Conservation (phyloP, 1,139 yeast genomes). For the Sugiyamaella neomexicana region DNA sequence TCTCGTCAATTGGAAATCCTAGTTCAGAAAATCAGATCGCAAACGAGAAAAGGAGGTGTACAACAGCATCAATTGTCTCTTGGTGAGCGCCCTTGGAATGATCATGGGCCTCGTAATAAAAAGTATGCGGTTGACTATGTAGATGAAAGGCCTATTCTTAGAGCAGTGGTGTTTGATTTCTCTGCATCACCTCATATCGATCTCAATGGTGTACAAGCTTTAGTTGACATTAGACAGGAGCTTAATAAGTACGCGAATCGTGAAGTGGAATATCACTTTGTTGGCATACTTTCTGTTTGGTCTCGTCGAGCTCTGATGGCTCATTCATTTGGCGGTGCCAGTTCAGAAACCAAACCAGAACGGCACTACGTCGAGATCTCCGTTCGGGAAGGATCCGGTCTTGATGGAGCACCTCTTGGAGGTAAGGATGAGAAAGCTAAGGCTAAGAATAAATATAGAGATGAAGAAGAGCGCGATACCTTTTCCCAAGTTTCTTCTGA, state of each 20-base stretch:
- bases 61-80: conserved; percentile 48
- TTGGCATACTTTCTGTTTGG: conserved; percentile 86
- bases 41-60: conserved; percentile 58
- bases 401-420: conserved; percentile 33
- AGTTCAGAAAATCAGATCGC: conserved; percentile 62
- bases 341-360: conserved; percentile 37
- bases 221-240: conserved; percentile 74
- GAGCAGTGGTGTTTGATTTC: conserved; percentile 77
- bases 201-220: conserved; percentile 74
- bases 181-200: conserved; percentile 74
- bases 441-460: conserved; percentile 26
- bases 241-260: conserved; percentile 73
- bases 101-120: conserved; percentile 63
- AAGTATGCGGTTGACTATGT: conserved; percentile 34
- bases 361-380: conserved; percentile 30
- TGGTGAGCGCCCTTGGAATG: conserved; percentile 89
- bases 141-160: conserved; percentile 65
- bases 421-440: conserved; percentile 26
- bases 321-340: conserved; percentile 75
- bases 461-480: conserved; percentile 30
- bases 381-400: conserved; percentile 19
- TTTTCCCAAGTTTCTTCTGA: conserved; percentile 30
- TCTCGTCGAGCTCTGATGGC: conserved; percentile 71
- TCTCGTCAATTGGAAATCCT: conserved; percentile 71
- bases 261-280: conserved; percentile 86